A percentile compares a stretch with the other conserved stretches of the same genome.
These are phyloP conservation scores for Gynostemma pentaphyllum DNA, from an alignment of 306 rosid genomes.

Conservation along the genomic window DNA sequence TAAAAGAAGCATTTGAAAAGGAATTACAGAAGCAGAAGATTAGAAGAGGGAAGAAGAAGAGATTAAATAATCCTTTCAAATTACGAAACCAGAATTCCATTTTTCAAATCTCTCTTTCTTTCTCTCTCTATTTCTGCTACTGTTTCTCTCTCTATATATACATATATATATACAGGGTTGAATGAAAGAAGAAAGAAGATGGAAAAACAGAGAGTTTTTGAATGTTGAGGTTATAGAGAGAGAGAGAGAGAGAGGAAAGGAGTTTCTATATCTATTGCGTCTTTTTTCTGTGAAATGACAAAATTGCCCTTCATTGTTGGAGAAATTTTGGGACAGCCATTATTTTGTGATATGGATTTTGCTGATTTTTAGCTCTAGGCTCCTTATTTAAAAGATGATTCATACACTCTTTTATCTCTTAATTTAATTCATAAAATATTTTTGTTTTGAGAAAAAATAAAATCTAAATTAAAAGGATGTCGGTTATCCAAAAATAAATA, in stretches of 20 bases:
- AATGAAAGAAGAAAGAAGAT: neutral
- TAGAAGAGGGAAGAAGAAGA: constrained; percentile 10
- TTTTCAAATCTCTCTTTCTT: neutral
- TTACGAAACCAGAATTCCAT: constrained; percentile 36
- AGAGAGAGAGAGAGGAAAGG: neutral
- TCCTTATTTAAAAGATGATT: neutral
- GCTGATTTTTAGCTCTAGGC: neutral
- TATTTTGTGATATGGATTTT: neutral
- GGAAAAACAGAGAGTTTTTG: neutral
- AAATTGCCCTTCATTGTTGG: neutral
- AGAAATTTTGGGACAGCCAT: constrained; percentile 4
- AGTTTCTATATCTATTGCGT: neutral
- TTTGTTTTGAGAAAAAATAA: too few relatives aligned
- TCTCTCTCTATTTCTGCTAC: constrained; percentile 11
- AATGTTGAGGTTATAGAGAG: neutral
- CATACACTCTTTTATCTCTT: too few relatives aligned
- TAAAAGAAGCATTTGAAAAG: constrained; percentile 35
- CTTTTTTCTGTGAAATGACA: neutral
- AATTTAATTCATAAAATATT: too few relatives aligned
- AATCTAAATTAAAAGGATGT: too few relatives aligned
- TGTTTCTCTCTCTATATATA: constrained; percentile 13
- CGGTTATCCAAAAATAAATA: too few relatives aligned
- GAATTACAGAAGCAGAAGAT: constrained; percentile 3
- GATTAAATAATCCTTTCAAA: constrained; percentile 6
- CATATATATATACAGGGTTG: neutral